These are phyloP conservation scores for Claviceps purpurea DNA, from an alignment of 2,329 filamentous ascomycete genomes.

Conservation along the genomic window DNA sequence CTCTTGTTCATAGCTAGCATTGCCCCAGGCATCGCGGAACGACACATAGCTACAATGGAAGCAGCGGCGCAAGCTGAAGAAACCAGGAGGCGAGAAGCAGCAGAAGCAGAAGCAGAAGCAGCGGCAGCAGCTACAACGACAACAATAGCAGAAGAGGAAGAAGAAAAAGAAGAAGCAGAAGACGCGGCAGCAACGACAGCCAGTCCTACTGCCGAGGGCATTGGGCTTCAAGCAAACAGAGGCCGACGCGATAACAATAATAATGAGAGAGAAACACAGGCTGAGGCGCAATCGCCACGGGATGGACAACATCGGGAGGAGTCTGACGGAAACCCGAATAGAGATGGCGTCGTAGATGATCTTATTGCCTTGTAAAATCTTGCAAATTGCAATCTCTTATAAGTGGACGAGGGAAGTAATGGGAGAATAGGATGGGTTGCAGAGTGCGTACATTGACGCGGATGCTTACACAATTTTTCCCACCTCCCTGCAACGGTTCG, in stretches of 20 bases:
- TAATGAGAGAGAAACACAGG: neutral
- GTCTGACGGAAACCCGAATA: neutral
- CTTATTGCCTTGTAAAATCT: slow-evolving; percentile 4
- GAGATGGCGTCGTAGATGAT: slow-evolving; percentile 1
- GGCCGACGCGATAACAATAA: neutral
- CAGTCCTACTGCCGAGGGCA: slow-evolving; percentile 1
- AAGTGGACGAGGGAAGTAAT: neutral
- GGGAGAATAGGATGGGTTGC: neutral
- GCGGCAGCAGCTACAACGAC: slow-evolving; percentile 9
- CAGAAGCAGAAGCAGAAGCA: slow-evolving; percentile 18
- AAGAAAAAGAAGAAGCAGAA: slow-evolving; percentile 19
- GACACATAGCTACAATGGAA: slow-evolving; percentile 47
- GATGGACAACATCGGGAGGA: slow-evolving; percentile 1
- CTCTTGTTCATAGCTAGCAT: slow-evolving; percentile 54
- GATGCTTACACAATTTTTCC: neutral
- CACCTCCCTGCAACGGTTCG: neutral
- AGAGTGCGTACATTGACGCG: neutral
- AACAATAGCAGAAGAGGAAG: slow-evolving; percentile 16
- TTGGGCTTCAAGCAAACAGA: neutral
- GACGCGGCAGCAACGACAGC: slow-evolving; percentile 11
- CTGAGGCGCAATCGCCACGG: slow-evolving; percentile 2
- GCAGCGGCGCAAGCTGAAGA: slow-evolving; percentile 33
- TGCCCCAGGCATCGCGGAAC: slow-evolving; percentile 50
- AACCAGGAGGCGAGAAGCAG: slow-evolving; percentile 28
- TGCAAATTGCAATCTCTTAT: neutral